Evolutionary conservation across 345 rosid species (phyloP).

Genomic region (Erysimum cheiranthoides): DNA sequence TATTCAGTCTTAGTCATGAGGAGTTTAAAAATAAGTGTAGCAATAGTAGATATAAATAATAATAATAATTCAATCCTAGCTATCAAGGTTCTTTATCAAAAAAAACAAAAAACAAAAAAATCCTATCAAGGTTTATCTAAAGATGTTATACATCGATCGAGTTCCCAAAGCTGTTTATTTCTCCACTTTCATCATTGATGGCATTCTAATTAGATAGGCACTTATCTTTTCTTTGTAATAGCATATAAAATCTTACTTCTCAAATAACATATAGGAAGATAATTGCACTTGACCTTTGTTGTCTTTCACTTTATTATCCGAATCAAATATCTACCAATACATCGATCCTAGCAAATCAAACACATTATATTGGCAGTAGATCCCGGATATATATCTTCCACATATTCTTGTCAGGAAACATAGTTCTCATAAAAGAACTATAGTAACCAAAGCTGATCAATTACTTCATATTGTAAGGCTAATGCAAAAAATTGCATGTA

Average conservation of each 20-base stretch:
- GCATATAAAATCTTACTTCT: background rate
- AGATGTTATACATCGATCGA: background rate
- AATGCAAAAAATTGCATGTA: background rate
- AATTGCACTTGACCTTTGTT: background rate
- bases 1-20: background rate
- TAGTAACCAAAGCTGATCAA: background rate
- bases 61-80: background rate
- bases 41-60: background rate
- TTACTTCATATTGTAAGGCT: background rate
- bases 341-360: background rate
- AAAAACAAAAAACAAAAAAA: too few relatives aligned
- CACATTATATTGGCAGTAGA: background rate
- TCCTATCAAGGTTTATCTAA: background rate
- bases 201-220: background rate
- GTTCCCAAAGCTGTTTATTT: background rate
- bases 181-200: conserved; percentile 1
- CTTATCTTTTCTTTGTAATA: background rate
- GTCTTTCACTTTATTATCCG: background rate
- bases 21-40: background rate
- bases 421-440: background rate
- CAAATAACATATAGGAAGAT: background rate
- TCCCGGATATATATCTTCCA: background rate
- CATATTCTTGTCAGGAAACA: background rate
- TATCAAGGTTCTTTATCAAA: background rate
- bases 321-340: background rate